Percentiles rank a stretch among this genome's conserved stretches.
Evolutionary conservation across 768 basidiomycete species (phyloP).

Genomic region (Gymnopilus dilepis): DNA sequence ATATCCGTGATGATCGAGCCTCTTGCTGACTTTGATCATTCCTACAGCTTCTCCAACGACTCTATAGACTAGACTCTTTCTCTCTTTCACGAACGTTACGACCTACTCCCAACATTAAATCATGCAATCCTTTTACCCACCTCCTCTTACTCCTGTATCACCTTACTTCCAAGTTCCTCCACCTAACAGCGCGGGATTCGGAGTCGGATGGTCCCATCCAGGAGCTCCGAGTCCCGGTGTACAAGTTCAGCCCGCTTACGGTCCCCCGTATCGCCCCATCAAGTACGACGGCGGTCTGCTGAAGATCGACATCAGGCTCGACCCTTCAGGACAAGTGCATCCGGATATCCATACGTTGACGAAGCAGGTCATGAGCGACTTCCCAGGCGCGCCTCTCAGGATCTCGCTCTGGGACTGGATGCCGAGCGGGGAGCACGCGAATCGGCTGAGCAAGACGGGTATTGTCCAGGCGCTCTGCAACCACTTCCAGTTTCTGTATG

Average conservation of each 20-base stretch:
- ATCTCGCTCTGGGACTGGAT: slow-evolving; percentile 12
- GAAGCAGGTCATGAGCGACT: neutral
- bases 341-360: slow-evolving; percentile 1
- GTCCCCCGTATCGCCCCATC: neutral
- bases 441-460: neutral
- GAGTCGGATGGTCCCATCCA: too few species aligned
- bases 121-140: neutral
- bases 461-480: neutral
- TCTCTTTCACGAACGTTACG: neutral
- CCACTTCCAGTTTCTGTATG: neutral
- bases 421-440: neutral
- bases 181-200: too few species aligned
- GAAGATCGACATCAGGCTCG: neutral
- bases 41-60: too few species aligned
- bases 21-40: too few species aligned
- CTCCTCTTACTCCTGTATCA: neutral
- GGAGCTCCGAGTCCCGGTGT: too few species aligned
- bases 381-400: neutral
- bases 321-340: neutral
- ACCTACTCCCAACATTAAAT: neutral
- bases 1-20: too few species aligned
- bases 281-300: neutral
- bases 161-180: neutral
- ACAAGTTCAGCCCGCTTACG: too few species aligned
- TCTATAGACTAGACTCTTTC: neutral